Conservation (phyloP, 768 basidiomycete genomes). For the Panaeolus papilionaceus region DNA sequence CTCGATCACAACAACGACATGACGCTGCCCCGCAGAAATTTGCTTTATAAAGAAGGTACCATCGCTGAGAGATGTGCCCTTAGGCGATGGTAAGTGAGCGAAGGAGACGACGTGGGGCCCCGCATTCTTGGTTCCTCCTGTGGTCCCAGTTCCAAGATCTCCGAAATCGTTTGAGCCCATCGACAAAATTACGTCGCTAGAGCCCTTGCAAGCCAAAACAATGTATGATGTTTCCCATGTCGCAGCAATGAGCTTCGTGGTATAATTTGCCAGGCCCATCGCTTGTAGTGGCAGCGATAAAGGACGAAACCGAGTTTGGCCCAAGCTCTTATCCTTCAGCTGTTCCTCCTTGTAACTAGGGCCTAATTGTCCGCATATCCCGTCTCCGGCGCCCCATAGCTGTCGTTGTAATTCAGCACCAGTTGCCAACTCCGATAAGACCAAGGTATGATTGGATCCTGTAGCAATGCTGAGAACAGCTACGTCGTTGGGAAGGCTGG, state of each 20-base stretch:
- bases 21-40: slow-evolving; percentile 73
- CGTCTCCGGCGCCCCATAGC: slow-evolving; percentile 82
- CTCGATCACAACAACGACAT: slow-evolving; percentile 61
- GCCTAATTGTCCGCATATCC: slow-evolving; percentile 76
- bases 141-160: slow-evolving; percentile 65
- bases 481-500: slow-evolving; percentile 37
- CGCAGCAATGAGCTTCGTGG: slow-evolving; percentile 58
- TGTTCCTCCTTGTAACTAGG: slow-evolving; percentile 34
- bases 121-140: slow-evolving; percentile 24
- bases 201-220: slow-evolving; percentile 52
- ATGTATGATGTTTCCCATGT: slow-evolving; percentile 89
- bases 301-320: slow-evolving; percentile 49
- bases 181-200: slow-evolving; percentile 65
- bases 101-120: slow-evolving; percentile 51
- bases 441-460: slow-evolving; percentile 83
- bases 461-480: slow-evolving; percentile 59
- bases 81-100: slow-evolving; percentile 41
- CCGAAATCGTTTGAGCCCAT: slow-evolving; percentile 90
- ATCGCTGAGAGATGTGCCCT: slow-evolving; percentile 27
- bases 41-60: slow-evolving; percentile 41
- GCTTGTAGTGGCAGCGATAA: slow-evolving; percentile 48
- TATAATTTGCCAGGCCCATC: slow-evolving; percentile 46
- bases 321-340: slow-evolving; percentile 24
- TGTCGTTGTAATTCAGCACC: slow-evolving; percentile 33
- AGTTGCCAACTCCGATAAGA: slow-evolving; percentile 54